Conservation (phyloP, 225 moss, liverwort and hornwort genomes). For the Asterella californica region DNA sequence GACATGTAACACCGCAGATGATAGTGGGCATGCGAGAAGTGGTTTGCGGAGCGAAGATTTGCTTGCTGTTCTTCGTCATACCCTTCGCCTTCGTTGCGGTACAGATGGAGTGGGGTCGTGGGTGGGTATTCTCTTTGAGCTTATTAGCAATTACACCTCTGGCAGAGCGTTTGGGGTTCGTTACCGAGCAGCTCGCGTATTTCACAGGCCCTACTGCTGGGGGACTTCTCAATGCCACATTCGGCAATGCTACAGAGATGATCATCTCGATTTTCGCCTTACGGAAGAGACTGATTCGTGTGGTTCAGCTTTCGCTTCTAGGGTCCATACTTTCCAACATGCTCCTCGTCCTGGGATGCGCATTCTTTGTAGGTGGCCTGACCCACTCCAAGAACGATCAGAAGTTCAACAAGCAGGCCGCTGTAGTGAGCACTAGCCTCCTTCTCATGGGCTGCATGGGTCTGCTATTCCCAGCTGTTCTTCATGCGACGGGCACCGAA, state of each 20-base stretch:
- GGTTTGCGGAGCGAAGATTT: conserved; percentile 37
- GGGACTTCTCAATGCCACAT: conserved; percentile 79
- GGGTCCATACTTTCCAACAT: conserved; percentile 90
- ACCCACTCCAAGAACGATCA: conserved; percentile 55
- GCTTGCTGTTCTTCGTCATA: conserved; percentile 26
- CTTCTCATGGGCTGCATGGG: conserved; percentile 84
- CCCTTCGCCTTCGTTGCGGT: conserved; percentile 31
- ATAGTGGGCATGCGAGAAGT: conserved; percentile 8
- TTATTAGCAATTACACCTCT: conserved; percentile 78
- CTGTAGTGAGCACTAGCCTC: conserved; percentile 64
- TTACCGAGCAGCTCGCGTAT: conserved; percentile 60
- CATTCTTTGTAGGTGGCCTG: conserved; percentile 75
- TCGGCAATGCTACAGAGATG: conserved; percentile 86
- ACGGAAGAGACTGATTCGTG: conserved; percentile 64
- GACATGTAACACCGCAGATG: neutral
- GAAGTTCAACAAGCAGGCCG: conserved; percentile 66
- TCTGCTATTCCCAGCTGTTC: conserved; percentile 65
- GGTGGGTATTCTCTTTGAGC: conserved; percentile 56
- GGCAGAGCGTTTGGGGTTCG: conserved; percentile 75
- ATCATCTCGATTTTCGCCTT: conserved; percentile 80
- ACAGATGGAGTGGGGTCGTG: conserved; percentile 26
- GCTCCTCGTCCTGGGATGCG: conserved; percentile 82
- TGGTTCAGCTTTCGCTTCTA: conserved; percentile 82
- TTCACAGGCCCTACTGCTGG: conserved; percentile 54
- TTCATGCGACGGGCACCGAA: conserved; percentile 80